phyloP scores from a whole-genome alignment of 192 early-diverging fungal species.

The Helicostylum pulchrum region DNA sequence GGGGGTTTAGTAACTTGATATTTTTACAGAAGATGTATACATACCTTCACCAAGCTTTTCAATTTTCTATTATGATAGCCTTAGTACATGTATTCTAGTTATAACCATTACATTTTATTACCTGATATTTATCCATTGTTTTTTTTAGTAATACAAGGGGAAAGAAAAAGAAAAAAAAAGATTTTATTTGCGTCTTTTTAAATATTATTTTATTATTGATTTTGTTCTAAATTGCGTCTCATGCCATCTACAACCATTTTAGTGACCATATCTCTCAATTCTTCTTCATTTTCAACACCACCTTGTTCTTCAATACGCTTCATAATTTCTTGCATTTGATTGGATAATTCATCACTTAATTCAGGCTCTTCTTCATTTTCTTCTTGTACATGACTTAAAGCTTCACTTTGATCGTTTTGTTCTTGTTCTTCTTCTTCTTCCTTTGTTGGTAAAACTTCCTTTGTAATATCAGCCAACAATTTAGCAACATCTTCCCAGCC shows the following conservation, averaged over 20 bases:
- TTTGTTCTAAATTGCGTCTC: not conserved
- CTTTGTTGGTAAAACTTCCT: slow-evolving; percentile 42
- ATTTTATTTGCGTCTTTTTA: not conserved
- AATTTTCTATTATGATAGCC: slow-evolving; percentile 71
- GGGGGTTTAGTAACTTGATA: not conserved
- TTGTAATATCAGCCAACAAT: slow-evolving; percentile 50
- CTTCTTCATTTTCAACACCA: slow-evolving; percentile 53
- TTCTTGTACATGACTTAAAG: slow-evolving; percentile 1
- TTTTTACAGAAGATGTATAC: not conserved
- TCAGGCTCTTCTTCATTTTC: slow-evolving; percentile 38
- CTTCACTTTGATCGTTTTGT: slow-evolving; percentile 22
- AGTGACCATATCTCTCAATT: slow-evolving; percentile 56
- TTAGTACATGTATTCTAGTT: not conserved
- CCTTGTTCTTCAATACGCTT: slow-evolving; percentile 47
- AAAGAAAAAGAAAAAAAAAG: not conserved
- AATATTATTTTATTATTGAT: not conserved
- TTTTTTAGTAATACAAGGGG: not conserved
- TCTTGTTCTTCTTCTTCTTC: slow-evolving; percentile 14
- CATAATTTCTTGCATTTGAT: slow-evolving; percentile 60
- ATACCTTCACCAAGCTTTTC: slow-evolving; percentile 96
- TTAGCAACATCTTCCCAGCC: slow-evolving; percentile 66
- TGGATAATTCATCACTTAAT: slow-evolving; percentile 30
- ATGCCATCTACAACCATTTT: slow-evolving; percentile 30
- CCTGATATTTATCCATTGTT: slow-evolving; percentile 65
- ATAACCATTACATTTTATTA: slow-evolving; percentile 16